Percentiles rank a stretch among this genome's conserved stretches.
These are phyloP conservation scores for Neolentinus lepideus DNA, from an alignment of 1,284 basidiomycete genomes.

Conservation along the genomic window DNA sequence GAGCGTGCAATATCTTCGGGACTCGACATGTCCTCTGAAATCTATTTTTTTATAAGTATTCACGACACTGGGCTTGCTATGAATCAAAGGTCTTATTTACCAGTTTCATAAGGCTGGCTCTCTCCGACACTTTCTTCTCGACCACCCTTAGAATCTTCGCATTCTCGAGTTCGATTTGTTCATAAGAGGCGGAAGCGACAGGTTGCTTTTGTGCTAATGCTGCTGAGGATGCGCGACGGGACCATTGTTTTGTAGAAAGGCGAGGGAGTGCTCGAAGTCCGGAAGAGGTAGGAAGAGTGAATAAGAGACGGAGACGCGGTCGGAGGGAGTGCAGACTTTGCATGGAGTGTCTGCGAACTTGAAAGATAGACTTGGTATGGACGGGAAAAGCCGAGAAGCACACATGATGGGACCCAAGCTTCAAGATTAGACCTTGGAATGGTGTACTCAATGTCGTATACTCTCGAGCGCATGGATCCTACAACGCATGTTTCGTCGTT, in stretches of 20 bases:
- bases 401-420: no score
- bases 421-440: no score
- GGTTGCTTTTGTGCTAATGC: neutral
- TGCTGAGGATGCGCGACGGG: neutral
- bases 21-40: constrained; percentile 24
- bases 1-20: constrained; percentile 34
- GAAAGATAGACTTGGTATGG: neutral
- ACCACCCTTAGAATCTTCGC: constrained; percentile 25
- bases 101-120: constrained; percentile 21
- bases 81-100: no score
- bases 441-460: no score
- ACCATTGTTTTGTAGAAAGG: neutral
- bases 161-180: constrained; percentile 23
- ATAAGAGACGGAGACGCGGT: neutral
- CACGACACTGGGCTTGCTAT: no score
- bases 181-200: neutral
- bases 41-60: constrained; percentile 13
- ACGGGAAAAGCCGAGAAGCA: no score
- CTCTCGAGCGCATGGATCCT: no score
- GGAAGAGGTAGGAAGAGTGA: neutral
- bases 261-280: no score
- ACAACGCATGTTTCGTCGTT: no score
- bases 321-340: neutral
- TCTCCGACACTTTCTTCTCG: constrained; percentile 20
- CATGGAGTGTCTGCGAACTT: neutral